phyloP scores from a whole-genome alignment of 2,329 filamentous ascomycete species.

The Chaetomium sp. region DNA sequence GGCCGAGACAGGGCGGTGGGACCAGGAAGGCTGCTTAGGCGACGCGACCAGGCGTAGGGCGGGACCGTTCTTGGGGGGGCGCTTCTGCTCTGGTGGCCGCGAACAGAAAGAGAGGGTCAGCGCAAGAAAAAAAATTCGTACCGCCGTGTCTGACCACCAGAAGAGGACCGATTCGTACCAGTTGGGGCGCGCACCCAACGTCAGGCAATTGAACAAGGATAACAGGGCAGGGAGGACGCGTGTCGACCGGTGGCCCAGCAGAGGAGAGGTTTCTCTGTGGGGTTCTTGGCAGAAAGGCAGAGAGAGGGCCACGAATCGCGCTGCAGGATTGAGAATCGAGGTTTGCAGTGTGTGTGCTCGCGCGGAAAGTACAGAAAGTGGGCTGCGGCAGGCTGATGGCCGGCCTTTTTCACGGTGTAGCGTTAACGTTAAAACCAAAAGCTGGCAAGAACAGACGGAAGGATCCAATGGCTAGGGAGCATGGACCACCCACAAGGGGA shows the following conservation, averaged over 20 bases:
- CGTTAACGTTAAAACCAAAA: conserved; percentile 1
- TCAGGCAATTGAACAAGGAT: conserved; percentile 14
- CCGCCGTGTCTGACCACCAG: conserved; percentile 18
- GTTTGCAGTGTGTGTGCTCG: conserved; percentile 5
- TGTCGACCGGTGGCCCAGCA: conserved; percentile 18
- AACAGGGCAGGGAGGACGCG: conserved; percentile 14
- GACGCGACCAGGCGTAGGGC: neutral
- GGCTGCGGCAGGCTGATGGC: conserved; percentile 4
- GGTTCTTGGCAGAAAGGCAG: conserved; percentile 12
- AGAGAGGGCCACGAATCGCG: conserved; percentile 14
- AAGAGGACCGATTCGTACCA: conserved; percentile 11
- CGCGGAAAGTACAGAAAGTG: conserved; percentile 1
- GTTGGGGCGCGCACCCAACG: conserved; percentile 3
- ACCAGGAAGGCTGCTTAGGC: conserved; percentile 5
- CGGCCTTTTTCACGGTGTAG: conserved; percentile 2
- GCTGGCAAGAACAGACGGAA: conserved; percentile 6
- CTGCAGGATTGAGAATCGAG: conserved; percentile 8
- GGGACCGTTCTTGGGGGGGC: neutral
- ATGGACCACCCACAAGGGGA: neutral
- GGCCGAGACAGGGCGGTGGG: conserved; percentile 20
- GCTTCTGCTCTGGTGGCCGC: conserved; percentile 12
- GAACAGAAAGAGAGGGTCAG: conserved; percentile 12
- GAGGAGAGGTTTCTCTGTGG: conserved; percentile 16
- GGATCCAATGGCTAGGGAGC: neutral
- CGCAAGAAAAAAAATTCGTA: conserved; percentile 15